Base-by-base conservation (phyloP, 2,329 filamentous ascomycete genomes). In the Cladosporium austrohemisphaericum region DNA sequence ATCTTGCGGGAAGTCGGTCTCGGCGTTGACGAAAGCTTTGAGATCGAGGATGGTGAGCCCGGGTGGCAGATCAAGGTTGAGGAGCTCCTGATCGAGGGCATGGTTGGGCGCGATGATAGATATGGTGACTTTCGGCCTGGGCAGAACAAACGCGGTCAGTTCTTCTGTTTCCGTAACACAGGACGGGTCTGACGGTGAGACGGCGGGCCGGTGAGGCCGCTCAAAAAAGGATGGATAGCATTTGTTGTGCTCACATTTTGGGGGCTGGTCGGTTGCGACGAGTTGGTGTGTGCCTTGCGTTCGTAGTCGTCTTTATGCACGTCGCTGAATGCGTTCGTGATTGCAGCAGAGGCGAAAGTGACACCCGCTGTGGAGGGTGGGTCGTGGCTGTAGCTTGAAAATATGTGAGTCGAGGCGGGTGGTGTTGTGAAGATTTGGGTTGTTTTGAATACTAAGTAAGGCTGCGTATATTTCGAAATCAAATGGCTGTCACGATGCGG, bases 21-120 rank as follows among this genome's bases (percentile, higher is more conserved):
- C 92, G 69, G 83, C 86, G 66, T 93, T 82, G 65, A 98, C 86
- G 64, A 89, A 87, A 65, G 84, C 86, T 70, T 95, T 95, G 57
- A 98, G 80, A 46, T 89, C 85, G 62, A 84, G 84, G 60, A 97
- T 72, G 40, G 88, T 88, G 76, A 93, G 89, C 61, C 88, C 87
- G 33, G 83, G 78, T 53, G 86, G 85, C 57, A 95, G 83, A 61
- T 95, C 89, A 58, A 95, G 80, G 50, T 83, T 85, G 60, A 95
- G 76, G 64, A 95, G 79, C 63, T 89, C 86, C 56, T 84, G 80
- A 66, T 89, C 85, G 52, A 74, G 64, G 58, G 73, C 71, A 65
- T 82, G 76, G 65, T 86, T 82, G 56, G 85, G 81, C 57, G 86
- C 85, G 65, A 86, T 86, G 66, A 95, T 86, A 68, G 81, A 88